Percentiles rank a stretch among this genome's conserved stretches.
These are phyloP conservation scores for Ambrosiella beaveri DNA, from an alignment of 2,329 filamentous ascomycete genomes.

Conservation along the genomic window DNA sequence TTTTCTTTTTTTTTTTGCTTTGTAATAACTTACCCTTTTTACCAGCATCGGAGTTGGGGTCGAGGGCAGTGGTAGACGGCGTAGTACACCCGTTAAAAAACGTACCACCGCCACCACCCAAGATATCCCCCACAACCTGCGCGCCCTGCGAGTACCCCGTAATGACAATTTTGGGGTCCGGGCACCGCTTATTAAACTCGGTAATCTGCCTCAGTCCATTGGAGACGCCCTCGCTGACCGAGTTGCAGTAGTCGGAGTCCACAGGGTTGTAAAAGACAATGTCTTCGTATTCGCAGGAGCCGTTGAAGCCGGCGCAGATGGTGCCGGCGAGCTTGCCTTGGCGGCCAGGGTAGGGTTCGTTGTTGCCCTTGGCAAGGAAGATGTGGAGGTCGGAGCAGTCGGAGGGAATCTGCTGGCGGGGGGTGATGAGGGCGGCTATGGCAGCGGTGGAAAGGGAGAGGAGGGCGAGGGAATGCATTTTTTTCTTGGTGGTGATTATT, in stretches of 20 bases:
- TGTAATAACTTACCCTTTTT: constrained; percentile 19
- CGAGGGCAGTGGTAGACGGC: constrained; percentile 13
- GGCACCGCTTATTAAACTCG: constrained; percentile 24
- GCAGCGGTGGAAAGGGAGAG: neutral
- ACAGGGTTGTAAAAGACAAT: constrained; percentile 20
- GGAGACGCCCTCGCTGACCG: constrained; percentile 21
- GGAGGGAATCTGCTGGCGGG: neutral
- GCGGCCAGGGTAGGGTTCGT: constrained; percentile 19
- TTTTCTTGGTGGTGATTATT: neutral
- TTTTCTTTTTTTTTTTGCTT: neutral
- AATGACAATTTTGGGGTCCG: constrained; percentile 24
- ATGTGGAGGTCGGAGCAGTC: constrained; percentile 18
- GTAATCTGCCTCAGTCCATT: constrained; percentile 23
- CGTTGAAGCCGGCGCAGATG: constrained; percentile 17
- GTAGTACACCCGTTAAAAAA: neutral
- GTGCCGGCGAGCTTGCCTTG: constrained; percentile 17
- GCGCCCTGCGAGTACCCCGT: constrained; percentile 24
- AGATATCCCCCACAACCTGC: constrained; percentile 23
- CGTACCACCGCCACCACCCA: constrained; percentile 17
- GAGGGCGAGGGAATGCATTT: neutral
- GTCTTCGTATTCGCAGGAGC: constrained; percentile 20
- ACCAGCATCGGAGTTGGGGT: constrained; percentile 17
- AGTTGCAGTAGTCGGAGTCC: constrained; percentile 20
- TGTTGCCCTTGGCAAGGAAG: constrained; percentile 19
- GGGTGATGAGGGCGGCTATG: neutral